Evolutionary conservation across 2,329 filamentous ascomycete genomes (phyloP), one percentile per base, ranked within the genome.

Genomic region (Tolypocladium sp.): DNA sequence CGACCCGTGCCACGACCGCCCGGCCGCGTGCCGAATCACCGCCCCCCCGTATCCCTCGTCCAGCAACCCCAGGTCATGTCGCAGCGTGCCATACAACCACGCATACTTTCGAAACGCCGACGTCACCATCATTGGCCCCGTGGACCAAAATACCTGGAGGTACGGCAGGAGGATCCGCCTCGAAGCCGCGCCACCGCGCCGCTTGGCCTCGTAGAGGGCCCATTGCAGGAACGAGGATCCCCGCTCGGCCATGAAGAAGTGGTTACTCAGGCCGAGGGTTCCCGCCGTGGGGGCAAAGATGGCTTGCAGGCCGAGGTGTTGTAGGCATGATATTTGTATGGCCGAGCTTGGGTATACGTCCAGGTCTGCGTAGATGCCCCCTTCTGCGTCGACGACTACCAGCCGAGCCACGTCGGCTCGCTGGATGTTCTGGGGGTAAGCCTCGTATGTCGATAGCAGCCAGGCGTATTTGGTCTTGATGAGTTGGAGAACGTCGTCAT

Each of bases 91-190:
- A 17, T 61, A 62, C 49, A 60, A 42, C 61, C 60, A 65, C 2
- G 56, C 57, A 40, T 66, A 67, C 7, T 62, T 56, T 6, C 58
- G 61, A n/a, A 61, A 58, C 1, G 62, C 64, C 15, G 62, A 52
- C 2, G 64, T 68, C 3, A 68, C 53, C 66, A 68, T 68, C 27
- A 66, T 33, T 7, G 66, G 66, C 7, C 65, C 66, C 6, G 66
- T 68, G 4, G 65, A 65, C 66, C 66, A 68, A 42, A 68, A 66
- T 0, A 68, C 65, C 17, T 57, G 60, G 7, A 68, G 57, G n/a
- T 68, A 68, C 0, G 66, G 66, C 3, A 68, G 62, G 4, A 63
- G 56, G 27, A 66, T 62, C 0, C 60, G 59, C 3, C 41, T 58
- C 12, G 64, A 60, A 0, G 49, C 20, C 7, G 62, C 12, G 6